Base-by-base conservation (phyloP, 495 filamentous ascomycete species). In the Hyaloscypha bicolor region DNA sequence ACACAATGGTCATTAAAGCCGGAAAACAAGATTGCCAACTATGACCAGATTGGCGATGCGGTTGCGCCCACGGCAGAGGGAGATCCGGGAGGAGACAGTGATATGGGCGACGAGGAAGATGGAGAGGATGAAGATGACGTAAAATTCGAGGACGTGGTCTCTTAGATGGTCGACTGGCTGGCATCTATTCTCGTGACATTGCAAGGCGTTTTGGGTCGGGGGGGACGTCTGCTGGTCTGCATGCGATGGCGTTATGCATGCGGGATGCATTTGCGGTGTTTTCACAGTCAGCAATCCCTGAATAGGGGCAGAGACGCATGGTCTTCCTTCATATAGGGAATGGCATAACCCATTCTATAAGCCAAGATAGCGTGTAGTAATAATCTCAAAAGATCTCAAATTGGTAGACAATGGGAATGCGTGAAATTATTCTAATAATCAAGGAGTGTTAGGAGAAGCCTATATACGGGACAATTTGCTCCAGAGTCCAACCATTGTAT, bases 1-100 rank as follows among this genome's bases (percentile, higher is more conserved):
- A 92, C 90, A 74, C 88, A 89, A 56, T 99, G 91, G 88, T 88
- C 88, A 63, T 78, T 97, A 37, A 93, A 90, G 74, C 82, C 86
- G 12, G 92, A 94, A 69, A 89, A 91, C 61, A 81, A 80, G 66
- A 78, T 84, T 68, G 83, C 85, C 64, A 83, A 85, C 42, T 83
- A 87, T 65, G 75, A 74, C 63, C 72, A 63, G 25, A 66, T 70
- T 29, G 75, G 79, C 45, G 74, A 73, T 16, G 62, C 81, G 73
- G 77, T 85, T 76, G 75, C 88, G 75, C 75, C 86, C 63, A 71
- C 81, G 68, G 71, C 81, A 76, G 76, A 86, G 77, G 74, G 80
- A 73, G 71, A 83, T 79, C 37, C 80, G 78, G 64, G 85, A 79
- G 57, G 80, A 48, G 79, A 74, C 11, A 76, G 76, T 25, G 79